phyloP scores from a whole-genome alignment of 306 rosid genomes.

The Biancaea sappan region DNA sequence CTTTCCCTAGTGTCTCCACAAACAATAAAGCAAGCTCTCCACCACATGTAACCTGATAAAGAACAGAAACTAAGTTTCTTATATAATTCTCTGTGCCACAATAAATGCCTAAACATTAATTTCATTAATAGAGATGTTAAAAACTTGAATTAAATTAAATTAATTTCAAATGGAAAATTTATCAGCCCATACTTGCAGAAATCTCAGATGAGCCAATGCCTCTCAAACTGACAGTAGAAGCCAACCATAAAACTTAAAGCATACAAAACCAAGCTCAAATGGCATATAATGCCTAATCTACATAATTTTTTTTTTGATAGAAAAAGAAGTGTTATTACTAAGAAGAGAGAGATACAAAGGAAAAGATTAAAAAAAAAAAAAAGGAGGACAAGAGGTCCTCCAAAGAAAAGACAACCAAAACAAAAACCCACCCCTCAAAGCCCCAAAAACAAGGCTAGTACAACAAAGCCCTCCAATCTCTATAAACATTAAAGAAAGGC shows the following conservation, averaged over 20 bases:
- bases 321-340: too few species aligned
- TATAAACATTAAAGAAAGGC: too few species aligned
- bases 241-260: slow-evolving; percentile 21
- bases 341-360: too few species aligned
- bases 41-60: slow-evolving; percentile 85
- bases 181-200: slow-evolving; percentile 18
- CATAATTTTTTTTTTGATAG: too few species aligned
- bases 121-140: neutral
- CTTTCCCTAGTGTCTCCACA: slow-evolving; percentile 88
- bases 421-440: too few species aligned
- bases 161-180: slow-evolving; percentile 15
- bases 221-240: neutral
- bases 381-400: too few species aligned
- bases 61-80: slow-evolving; percentile 23
- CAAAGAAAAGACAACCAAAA: too few species aligned
- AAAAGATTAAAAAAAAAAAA: too few species aligned
- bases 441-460: too few species aligned
- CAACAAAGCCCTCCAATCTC: too few species aligned
- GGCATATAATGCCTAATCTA: slow-evolving; percentile 17
- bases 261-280: slow-evolving; percentile 22
- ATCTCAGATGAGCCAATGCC: slow-evolving; percentile 11
- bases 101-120: slow-evolving; percentile 5
- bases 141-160: neutral
- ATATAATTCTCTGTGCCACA: neutral
- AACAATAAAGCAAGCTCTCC: slow-evolving; percentile 88